Evolutionary conservation across 306 rosid species (phyloP).

Genomic region (Begonia loranthoides): DNA sequence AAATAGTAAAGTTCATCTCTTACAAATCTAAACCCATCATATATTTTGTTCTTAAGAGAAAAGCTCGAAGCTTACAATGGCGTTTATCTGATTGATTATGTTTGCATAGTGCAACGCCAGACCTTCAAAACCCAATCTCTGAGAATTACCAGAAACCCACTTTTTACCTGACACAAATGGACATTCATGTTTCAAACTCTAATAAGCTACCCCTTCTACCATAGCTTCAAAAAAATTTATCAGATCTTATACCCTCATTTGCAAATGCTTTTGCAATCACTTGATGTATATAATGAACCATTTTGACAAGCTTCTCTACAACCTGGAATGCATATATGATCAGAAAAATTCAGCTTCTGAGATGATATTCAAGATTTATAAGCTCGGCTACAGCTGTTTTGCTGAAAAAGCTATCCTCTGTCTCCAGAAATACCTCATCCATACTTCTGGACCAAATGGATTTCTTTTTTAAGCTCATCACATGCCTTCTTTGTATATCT

Average conservation of each 20-base stretch:
- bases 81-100: constrained; percentile 64
- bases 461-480: constrained; percentile 70
- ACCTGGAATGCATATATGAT: constrained; percentile 40
- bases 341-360: constrained; percentile 6
- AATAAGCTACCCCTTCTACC: too few relatives aligned
- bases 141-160: constrained; percentile 17
- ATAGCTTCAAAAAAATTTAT: too few relatives aligned
- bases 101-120: constrained; percentile 94
- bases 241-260: constrained; percentile 29
- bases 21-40: background rate
- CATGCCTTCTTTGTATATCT: constrained; percentile 70
- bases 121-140: constrained; percentile 71
- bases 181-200: background rate
- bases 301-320: constrained; percentile 72
- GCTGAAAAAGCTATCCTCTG: too few relatives aligned
- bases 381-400: background rate
- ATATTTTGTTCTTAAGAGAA: background rate
- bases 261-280: constrained; percentile 52
- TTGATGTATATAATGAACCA: constrained; percentile 52
- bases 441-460: constrained; percentile 75
- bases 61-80: constrained; percentile 43
- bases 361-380: background rate
- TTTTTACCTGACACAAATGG: constrained; percentile 23
- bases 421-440: constrained; percentile 58
- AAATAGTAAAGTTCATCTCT: background rate